Evolutionary conservation across 2,329 filamentous ascomycete species (phyloP).

Genomic region (Ophiocordyceps sinensis): DNA sequence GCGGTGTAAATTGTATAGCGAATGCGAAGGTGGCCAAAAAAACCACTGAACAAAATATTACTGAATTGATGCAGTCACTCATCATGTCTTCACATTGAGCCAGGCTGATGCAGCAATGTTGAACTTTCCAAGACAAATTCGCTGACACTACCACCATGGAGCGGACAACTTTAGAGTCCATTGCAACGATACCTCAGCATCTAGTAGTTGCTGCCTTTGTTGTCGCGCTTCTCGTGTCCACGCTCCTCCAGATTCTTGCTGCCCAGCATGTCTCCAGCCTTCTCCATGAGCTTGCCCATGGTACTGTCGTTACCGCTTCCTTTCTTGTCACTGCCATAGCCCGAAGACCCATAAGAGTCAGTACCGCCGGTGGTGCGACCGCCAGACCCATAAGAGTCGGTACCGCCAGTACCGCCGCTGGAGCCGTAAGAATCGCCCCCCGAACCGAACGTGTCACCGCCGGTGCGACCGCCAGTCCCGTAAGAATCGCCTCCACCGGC

Average conservation of each 20-base stretch:
- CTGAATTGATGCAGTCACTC: too few relatives aligned
- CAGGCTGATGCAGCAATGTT: too few relatives aligned
- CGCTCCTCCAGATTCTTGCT: constrained; percentile 31
- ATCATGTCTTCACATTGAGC: too few relatives aligned
- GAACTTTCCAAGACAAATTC: too few relatives aligned
- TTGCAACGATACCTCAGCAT: background rate
- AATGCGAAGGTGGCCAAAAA: too few relatives aligned
- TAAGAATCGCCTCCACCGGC: constrained; percentile 6
- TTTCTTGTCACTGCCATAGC: background rate
- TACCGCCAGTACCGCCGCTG: background rate
- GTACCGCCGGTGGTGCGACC: constrained; percentile 1
- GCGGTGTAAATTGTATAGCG: too few relatives aligned
- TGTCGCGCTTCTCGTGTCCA: constrained; percentile 34
- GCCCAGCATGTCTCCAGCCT: constrained; percentile 34
- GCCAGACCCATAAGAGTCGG: background rate
- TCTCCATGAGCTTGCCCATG: constrained; percentile 43
- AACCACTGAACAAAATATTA: too few relatives aligned
- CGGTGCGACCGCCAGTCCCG: constrained; percentile 6
- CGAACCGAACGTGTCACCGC: constrained; percentile 8
- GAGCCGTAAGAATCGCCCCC: constrained; percentile 8
- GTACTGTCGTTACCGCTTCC: constrained; percentile 10
- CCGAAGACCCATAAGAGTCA: constrained; percentile 7
- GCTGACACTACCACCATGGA: too few relatives aligned
- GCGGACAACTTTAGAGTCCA: too few relatives aligned
- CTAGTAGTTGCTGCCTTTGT: constrained; percentile 6